Conservation (phyloP, 768 basidiomycete genomes). For the Lepiota brunneoincarnata region DNA sequence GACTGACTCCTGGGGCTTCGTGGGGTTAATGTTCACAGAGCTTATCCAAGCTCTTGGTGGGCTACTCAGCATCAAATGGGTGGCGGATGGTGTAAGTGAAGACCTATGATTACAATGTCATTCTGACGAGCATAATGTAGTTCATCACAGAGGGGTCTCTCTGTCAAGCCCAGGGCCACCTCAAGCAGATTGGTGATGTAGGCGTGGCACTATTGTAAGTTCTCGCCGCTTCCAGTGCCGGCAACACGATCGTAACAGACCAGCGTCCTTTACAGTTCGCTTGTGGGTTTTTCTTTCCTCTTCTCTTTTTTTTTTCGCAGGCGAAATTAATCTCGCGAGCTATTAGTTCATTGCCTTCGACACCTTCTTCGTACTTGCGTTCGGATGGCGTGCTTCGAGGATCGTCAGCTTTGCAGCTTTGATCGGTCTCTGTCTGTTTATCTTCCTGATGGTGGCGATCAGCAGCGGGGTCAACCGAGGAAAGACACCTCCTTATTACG, state of each 20-base stretch:
- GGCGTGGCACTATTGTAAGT: conserved; percentile 31
- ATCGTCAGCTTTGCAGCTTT: conserved; percentile 24
- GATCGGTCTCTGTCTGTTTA: conserved; percentile 30
- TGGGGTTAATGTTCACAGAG: conserved; percentile 41
- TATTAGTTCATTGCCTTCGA: conserved; percentile 35
- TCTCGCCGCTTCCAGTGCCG: neutral
- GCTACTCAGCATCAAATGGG: conserved; percentile 35
- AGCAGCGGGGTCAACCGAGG: conserved; percentile 24
- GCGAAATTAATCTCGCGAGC: neutral
- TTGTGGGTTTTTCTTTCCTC: conserved; percentile 6
- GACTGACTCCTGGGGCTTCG: conserved; percentile 30
- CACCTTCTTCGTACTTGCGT: conserved; percentile 42
- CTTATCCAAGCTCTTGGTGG: conserved; percentile 33
- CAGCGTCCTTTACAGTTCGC: conserved; percentile 1
- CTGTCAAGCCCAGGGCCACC: conserved; percentile 34
- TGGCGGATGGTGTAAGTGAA: conserved; percentile 19
- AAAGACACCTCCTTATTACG: conserved; percentile 26
- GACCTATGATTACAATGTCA: neutral
- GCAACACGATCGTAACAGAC: no score
- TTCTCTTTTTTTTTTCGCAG: neutral
- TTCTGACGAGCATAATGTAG: conserved; percentile 8
- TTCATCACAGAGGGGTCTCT: conserved; percentile 27
- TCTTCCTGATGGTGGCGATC: conserved; percentile 31
- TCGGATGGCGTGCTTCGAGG: conserved; percentile 24
- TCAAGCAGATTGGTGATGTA: conserved; percentile 40